phyloP scores from a whole-genome alignment of 139 green algal species.

The Chlamydomonas schloesseri region DNA sequence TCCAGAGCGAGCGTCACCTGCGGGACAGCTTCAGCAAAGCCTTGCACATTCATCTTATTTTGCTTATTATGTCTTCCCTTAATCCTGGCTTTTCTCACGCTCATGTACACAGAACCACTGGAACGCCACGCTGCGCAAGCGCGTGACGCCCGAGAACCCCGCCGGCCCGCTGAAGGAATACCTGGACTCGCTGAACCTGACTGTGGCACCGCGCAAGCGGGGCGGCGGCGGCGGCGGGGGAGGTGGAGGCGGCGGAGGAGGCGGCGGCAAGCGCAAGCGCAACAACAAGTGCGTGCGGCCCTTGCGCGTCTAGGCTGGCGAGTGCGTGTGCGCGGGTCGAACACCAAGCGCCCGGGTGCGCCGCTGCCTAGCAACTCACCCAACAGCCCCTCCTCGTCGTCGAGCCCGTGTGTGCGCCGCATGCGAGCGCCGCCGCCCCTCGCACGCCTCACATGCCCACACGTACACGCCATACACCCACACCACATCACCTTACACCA shows the following conservation, averaged over 20 bases:
- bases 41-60: too few species aligned
- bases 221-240: not conserved
- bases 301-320: too few species aligned
- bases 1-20: too few species aligned
- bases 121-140: slow-evolving; percentile 77
- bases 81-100: not conserved
- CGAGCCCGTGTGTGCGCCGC: too few species aligned
- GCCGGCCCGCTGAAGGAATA: slow-evolving; percentile 55
- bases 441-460: too few species aligned
- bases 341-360: too few species aligned
- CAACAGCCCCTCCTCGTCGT: too few species aligned
- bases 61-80: not conserved
- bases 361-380: too few species aligned
- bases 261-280: slow-evolving; percentile 3
- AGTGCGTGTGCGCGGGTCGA: not conserved
- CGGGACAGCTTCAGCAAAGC: too few species aligned
- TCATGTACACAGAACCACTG: slow-evolving; percentile 75
- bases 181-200: slow-evolving; percentile 56
- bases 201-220: not conserved
- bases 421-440: too few species aligned
- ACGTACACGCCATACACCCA: too few species aligned
- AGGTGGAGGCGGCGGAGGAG: not conserved
- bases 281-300: not conserved
- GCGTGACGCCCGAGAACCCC: slow-evolving; percentile 29
- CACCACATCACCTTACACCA: too few species aligned